Percentiles rank a stretch among this genome's conserved stretches.
These are phyloP conservation scores for Nicotiana rustica DNA, from an alignment of 305 asterid genomes.

Conservation along the genomic window DNA sequence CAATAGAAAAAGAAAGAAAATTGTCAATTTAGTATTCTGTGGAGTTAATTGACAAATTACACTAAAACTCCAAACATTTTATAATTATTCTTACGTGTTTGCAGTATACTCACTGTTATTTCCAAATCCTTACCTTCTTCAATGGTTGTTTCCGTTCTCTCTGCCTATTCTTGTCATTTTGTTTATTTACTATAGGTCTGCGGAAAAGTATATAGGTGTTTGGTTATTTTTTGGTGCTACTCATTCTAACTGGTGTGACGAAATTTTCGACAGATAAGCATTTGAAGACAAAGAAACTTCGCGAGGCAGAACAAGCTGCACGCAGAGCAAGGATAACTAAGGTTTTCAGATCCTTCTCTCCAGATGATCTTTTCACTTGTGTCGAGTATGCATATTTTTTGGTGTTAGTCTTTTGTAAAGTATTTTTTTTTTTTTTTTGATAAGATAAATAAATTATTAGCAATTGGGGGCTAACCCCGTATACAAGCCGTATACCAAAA, in stretches of 20 bases:
- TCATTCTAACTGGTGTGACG: constrained; percentile 26
- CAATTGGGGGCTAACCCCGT: too few species aligned
- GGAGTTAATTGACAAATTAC: constrained; percentile 11
- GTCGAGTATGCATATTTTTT: background rate
- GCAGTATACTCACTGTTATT: background rate
- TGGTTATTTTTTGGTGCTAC: constrained; percentile 20
- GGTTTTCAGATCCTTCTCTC: constrained; percentile 54
- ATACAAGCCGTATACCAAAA: too few species aligned
- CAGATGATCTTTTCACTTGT: background rate
- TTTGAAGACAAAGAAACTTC: constrained; percentile 82
- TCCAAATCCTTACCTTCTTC: constrained; percentile 10
- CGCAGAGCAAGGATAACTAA: constrained; percentile 85
- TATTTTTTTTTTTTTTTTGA: too few species aligned
- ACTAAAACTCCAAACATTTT: background rate
- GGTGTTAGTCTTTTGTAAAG: background rate
- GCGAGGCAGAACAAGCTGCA: constrained; percentile 93
- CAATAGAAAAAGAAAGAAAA: background rate
- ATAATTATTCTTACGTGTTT: background rate
- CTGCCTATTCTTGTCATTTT: constrained; percentile 15
- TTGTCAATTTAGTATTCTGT: constrained; percentile 13
- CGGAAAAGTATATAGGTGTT: background rate
- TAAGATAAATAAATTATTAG: too few species aligned
- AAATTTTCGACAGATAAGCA: constrained; percentile 62
- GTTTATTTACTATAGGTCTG: constrained; percentile 5
- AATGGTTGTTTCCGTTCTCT: background rate